These are phyloP conservation scores for Monascus ruber DNA, from an alignment of 2,329 filamentous ascomycete genomes.

Conservation along the genomic window DNA sequence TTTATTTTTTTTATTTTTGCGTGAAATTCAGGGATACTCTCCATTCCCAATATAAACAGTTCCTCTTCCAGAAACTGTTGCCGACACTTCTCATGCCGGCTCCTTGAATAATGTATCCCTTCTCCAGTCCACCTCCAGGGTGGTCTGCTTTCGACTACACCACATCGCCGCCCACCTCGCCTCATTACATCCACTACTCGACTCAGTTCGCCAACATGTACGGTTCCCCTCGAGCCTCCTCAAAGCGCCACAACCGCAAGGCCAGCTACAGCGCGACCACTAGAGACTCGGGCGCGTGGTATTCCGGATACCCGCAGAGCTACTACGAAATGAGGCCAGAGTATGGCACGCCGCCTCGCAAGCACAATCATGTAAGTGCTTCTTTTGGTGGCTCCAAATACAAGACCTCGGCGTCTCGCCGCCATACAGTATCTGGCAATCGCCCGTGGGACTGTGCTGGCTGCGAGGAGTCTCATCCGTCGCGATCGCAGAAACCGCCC, in stretches of 20 bases:
- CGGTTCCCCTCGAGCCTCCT: constrained; percentile 30
- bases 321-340: constrained; percentile 38
- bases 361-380: constrained; percentile 58
- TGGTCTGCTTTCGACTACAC: constrained; percentile 40
- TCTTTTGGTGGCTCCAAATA: constrained; percentile 31
- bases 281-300: constrained; percentile 26
- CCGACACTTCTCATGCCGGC: constrained; percentile 18
- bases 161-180: constrained; percentile 39
- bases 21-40: constrained; percentile 7
- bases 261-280: constrained; percentile 42
- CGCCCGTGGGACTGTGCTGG: constrained; percentile 18
- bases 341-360: constrained; percentile 42
- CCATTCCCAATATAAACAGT: constrained; percentile 5
- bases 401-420: constrained; percentile 30
- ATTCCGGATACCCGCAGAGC: constrained; percentile 35
- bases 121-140: constrained; percentile 35
- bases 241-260: constrained; percentile 45
- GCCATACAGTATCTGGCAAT: constrained; percentile 36
- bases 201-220: constrained; percentile 41
- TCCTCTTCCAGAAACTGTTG: constrained; percentile 3
- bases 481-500: constrained; percentile 38
- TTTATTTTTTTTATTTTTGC: constrained; percentile 7
- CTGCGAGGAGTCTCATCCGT: constrained; percentile 22
- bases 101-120: constrained; percentile 35
- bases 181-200: constrained; percentile 42